Evolutionary conservation across 1,284 basidiomycete genomes (phyloP).

Genomic region (Naganishia cerealis): DNA sequence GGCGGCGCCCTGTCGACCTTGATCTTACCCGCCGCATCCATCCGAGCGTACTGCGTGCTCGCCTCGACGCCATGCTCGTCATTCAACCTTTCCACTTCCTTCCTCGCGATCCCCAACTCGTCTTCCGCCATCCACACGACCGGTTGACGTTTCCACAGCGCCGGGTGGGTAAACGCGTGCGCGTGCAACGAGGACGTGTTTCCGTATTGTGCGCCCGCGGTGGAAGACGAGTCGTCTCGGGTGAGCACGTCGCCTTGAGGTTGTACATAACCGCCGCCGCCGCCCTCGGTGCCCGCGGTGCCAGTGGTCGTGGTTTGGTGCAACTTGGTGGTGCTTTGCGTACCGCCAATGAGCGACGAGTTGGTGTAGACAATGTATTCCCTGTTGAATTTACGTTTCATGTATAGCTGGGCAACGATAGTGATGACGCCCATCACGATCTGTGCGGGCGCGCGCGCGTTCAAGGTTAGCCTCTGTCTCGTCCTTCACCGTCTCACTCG

Average conservation of each 20-base stretch:
- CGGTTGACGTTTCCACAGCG: slow-evolving; percentile 53
- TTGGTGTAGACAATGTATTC: slow-evolving; percentile 44
- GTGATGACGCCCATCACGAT: slow-evolving; percentile 43
- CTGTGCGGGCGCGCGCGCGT: slow-evolving; percentile 29
- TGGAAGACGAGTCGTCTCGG: slow-evolving; percentile 37
- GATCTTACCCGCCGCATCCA: slow-evolving; percentile 51
- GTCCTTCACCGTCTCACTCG: neutral
- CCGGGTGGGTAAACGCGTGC: slow-evolving; percentile 54
- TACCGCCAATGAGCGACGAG: slow-evolving; percentile 32
- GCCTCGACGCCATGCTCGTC: slow-evolving; percentile 45
- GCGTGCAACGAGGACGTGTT: slow-evolving; percentile 48
- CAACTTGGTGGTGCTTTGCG: slow-evolving; percentile 38
- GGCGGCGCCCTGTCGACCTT: slow-evolving; percentile 40
- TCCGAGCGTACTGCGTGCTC: slow-evolving; percentile 47
- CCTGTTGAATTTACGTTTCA: slow-evolving; percentile 49
- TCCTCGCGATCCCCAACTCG: slow-evolving; percentile 49
- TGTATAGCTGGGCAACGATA: slow-evolving; percentile 48
- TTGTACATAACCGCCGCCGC: neutral
- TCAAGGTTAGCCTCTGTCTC: neutral
- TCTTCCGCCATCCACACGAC: slow-evolving; percentile 54
- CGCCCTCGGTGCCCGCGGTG: slow-evolving; percentile 27
- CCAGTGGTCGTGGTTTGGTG: slow-evolving; percentile 34
- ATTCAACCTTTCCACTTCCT: slow-evolving; percentile 49
- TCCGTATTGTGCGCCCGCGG: slow-evolving; percentile 44
- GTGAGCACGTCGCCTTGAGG: neutral